Conservation (phyloP, 768 basidiomycete species). For the Boletus tomentosulus region DNA sequence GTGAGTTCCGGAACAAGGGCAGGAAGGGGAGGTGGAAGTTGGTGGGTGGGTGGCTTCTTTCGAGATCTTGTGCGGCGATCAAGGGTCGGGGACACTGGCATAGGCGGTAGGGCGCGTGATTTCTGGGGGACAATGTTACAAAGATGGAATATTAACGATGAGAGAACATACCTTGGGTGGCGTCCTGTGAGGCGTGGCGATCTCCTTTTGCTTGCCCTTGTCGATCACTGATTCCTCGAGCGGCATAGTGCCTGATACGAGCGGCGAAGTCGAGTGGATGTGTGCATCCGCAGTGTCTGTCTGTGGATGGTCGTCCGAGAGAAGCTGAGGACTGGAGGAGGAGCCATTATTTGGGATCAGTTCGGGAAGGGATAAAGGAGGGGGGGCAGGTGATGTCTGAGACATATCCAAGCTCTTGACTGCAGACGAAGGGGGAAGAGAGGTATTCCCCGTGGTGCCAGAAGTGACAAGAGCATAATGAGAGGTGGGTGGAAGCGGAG, state of each 20-base stretch:
- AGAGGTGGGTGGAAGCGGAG: conserved; percentile 58
- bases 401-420: conserved; percentile 19
- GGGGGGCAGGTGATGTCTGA: conserved; percentile 29
- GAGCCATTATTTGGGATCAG: conserved; percentile 60
- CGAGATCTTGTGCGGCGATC: conserved; percentile 29
- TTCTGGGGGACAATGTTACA: conserved; percentile 26
- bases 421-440: conserved; percentile 23
- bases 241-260: conserved; percentile 5
- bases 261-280: conserved; percentile 18
- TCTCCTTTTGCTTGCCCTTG: conserved; percentile 20
- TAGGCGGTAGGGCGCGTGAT: conserved; percentile 36
- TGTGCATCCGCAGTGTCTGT: conserved; percentile 13
- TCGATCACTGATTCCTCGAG: conserved; percentile 6
- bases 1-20: conserved; percentile 27
- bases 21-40: conserved; percentile 17
- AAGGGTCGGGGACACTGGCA: conserved; percentile 46
- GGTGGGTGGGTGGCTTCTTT: conserved; percentile 18
- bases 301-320: conserved; percentile 24
- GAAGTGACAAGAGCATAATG: conserved; percentile 34
- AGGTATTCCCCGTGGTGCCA: conserved; percentile 3
- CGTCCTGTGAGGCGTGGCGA: conserved; percentile 17
- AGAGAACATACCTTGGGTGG: conserved; percentile 24
- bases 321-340: conserved; percentile 60
- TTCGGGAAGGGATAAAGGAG: conserved; percentile 50
- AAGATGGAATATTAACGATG: background rate